Conservation (phyloP, 169 alveolate genomes). For the Eimeria acervulina region DNA sequence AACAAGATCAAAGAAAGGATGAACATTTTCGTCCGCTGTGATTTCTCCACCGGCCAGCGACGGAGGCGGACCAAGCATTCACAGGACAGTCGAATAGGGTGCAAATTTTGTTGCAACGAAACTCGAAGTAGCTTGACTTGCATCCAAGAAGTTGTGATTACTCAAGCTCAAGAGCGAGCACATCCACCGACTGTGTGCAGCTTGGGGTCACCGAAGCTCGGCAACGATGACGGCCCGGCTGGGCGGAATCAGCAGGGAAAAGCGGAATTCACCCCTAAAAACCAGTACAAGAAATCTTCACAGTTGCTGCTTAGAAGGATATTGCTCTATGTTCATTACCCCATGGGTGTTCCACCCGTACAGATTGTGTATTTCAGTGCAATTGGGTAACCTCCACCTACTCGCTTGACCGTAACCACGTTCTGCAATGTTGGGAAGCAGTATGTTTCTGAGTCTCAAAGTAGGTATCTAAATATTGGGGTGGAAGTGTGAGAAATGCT, state of each 20-base stretch:
- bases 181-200: not conserved
- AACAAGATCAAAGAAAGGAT: slow-evolving; percentile 42
- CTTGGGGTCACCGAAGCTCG: slow-evolving; percentile 1
- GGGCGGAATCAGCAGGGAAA: not conserved
- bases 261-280: not conserved
- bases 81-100: not conserved
- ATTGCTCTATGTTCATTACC: not conserved
- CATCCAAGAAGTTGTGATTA: not conserved
- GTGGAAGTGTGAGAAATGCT: not conserved
- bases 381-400: not conserved
- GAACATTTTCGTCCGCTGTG: slow-evolving; percentile 31
- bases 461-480: not conserved
- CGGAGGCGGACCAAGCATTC: not conserved
- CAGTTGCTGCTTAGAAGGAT: not conserved
- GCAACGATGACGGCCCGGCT: not conserved
- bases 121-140: not conserved
- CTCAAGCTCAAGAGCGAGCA: not conserved
- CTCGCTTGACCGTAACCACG: not conserved
- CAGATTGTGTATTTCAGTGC: not conserved
- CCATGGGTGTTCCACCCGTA: not conserved
- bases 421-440: not conserved
- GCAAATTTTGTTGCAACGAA: not conserved
- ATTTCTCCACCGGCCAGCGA: not conserved
- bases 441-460: not conserved
- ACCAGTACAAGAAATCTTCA: not conserved